A percentile compares a stretch with the other conserved stretches of the same genome.
Conservation (phyloP, 208 protist species). For the Acanthamoeba royreba region DNA sequence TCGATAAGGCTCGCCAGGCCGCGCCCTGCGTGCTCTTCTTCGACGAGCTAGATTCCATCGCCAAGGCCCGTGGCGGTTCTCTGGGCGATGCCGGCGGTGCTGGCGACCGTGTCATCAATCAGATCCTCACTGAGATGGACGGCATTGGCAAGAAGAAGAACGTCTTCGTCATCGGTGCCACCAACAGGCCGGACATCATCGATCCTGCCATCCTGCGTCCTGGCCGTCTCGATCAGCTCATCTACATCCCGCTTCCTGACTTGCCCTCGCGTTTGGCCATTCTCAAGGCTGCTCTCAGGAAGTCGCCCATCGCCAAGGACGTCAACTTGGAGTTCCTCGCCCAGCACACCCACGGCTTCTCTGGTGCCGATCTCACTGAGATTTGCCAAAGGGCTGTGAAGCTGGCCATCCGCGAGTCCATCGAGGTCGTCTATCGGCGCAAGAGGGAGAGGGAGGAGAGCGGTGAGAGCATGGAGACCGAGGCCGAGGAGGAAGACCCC, state of each 20-base stretch:
- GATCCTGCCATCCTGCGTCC: slow-evolving; percentile 99
- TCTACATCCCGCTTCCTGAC: slow-evolving; percentile 99
- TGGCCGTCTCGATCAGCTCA: slow-evolving; percentile 92
- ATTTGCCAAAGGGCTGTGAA: slow-evolving; percentile 90
- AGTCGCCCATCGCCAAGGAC: slow-evolving; percentile 94
- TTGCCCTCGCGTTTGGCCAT: slow-evolving; percentile 93
- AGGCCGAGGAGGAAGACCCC: slow-evolving; percentile 66
- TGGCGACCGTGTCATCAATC: slow-evolving; percentile 99
- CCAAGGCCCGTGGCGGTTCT: slow-evolving; percentile 91
- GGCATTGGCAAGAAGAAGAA: slow-evolving; percentile 99
- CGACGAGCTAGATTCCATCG: slow-evolving; percentile 99
- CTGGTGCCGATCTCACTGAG: slow-evolving; percentile 97
- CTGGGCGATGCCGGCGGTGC: slow-evolving; percentile 96
- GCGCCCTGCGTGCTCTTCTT: slow-evolving; percentile 99
- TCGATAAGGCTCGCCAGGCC: slow-evolving; percentile 99
- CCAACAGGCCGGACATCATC: slow-evolving; percentile 99
- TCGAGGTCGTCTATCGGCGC: slow-evolving; percentile 78
- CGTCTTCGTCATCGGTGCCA: slow-evolving; percentile 99
- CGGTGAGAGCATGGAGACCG: slow-evolving; percentile 71
- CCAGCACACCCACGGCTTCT: slow-evolving; percentile 96
- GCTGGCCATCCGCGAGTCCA: slow-evolving; percentile 89
- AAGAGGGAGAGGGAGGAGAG: slow-evolving; percentile 56
- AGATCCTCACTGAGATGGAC: slow-evolving; percentile 99
- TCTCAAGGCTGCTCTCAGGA: slow-evolving; percentile 96
- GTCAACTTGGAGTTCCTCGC: slow-evolving; percentile 96